Evolutionary conservation across 305 asterid genomes (phyloP).

Genomic region (Fraxinus velutina): DNA sequence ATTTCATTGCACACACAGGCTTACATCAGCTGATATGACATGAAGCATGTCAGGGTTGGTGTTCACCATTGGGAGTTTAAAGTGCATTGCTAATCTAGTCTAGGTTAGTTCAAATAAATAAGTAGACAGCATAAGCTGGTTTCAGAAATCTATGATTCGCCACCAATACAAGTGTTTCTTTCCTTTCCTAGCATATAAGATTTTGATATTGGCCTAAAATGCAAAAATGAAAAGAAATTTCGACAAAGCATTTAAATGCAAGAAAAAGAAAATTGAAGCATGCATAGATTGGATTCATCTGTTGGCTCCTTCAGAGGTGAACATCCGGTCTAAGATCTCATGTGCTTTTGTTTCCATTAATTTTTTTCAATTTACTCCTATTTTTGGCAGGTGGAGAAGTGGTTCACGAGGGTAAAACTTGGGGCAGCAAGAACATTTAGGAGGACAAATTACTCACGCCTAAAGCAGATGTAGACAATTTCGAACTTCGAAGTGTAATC

Average conservation of each 20-base stretch:
- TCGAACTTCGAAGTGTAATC: slow-evolving; percentile 51
- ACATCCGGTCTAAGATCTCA: not conserved
- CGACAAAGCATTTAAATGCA: not conserved
- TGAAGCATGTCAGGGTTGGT: not conserved
- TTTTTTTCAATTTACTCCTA: not conserved
- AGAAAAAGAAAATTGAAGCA: slow-evolving; percentile 1
- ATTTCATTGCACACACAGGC: not conserved
- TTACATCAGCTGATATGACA: not conserved
- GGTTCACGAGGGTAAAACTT: not conserved
- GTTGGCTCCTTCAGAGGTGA: not conserved
- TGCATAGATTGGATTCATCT: not conserved
- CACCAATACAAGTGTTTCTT: not conserved
- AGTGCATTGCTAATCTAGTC: not conserved
- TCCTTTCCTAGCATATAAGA: not conserved
- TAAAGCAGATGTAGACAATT: slow-evolving; percentile 51
- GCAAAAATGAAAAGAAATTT: not conserved
- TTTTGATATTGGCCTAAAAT: not conserved
- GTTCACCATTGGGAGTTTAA: not conserved
- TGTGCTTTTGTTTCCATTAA: not conserved
- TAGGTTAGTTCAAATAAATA: not conserved
- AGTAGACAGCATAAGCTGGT: not conserved
- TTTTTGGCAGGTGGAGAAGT: not conserved
- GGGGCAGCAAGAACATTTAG: not conserved
- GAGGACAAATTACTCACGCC: slow-evolving; percentile 50
- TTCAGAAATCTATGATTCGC: not conserved